Evolutionary conservation across 495 filamentous ascomycete genomes (phyloP), one percentile per base, ranked within the genome.

Genomic region (Aspergillus bertholletiae): DNA sequence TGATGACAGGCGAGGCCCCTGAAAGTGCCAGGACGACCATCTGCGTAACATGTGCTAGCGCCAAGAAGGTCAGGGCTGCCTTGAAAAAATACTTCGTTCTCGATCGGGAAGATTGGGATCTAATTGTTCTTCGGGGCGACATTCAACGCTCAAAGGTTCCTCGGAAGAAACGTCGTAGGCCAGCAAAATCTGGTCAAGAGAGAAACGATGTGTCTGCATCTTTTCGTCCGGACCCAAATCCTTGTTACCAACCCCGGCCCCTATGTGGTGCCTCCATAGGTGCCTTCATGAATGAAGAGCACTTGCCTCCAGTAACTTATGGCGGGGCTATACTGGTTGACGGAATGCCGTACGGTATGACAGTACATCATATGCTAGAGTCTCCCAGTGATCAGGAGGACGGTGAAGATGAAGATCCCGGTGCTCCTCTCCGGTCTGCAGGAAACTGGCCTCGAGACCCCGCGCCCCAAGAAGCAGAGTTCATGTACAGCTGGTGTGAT

Each of bases 301-400:
- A 96, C 59, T 72, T 96, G 2, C 92, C 91, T 12, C 88, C 93
- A 1, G 93, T 94, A 3, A 91, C 90, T 9, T 92, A 92, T 66
- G 93, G 93, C 5, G 93, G 93, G 13, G 76, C 96, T 1, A 81
- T 97, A 37, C 72, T 94, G 7, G 84, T 96, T 7, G 90, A 97
- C 66, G 84, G 87, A 49, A 81, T 86, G 57, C 83, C 87, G 1
- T 94, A 89, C 64, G 93, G 92, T 7, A 90, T 97, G 86, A 96
- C 88, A 17, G 93, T 97, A 3, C 93, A 97, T 59, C 93, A 97
- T 65, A 89, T 97, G 84, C 79, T 97, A 1, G 93, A 97, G 59
- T 83, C 87, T 15, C 88, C 88, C 5, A 88, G 86, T 24, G 80
- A 85, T 15, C 81, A 83, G 37, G 80, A 85, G 41, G 70, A 65